Evolutionary conservation across 2,329 filamentous ascomycete species (phyloP), one percentile per base, ranked within the genome.

Genomic region (Grosmannia serpens): DNA sequence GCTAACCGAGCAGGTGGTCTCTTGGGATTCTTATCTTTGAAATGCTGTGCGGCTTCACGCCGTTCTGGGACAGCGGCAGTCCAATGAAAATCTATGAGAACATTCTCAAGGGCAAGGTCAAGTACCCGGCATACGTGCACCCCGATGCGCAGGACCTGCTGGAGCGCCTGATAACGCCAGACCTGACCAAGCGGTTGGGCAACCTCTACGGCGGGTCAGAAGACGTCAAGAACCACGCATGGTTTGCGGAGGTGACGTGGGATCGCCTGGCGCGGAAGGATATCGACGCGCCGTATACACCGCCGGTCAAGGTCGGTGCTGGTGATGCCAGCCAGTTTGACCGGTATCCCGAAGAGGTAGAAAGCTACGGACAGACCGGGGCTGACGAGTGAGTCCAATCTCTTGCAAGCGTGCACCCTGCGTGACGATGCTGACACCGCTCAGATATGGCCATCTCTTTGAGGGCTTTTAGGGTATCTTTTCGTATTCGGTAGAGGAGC

Each of bases 71-170:
- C 71, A 89, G 89, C 67, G 94, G 92, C 58, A 96, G 90, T 51
- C 92, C 94, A 3, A 95, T 99, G 84, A 96, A 96, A 75, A 99
- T 99, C 68, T 99, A 99, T 75, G 94, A 99, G 77, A 99, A 99
- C 71, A 99, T 99, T 68, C 82, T 99, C 63, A 91, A 91, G 69
- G 94, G 92, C 61, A 87, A 88, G 67, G 89, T 99, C 73, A 97
- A 96, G 75, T 99, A 97, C 71, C 94, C 94, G 57, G 87, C 89
- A 7, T 99, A 97, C 71, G 89, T 99, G 67, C 90, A 97, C 70
- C 85, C 88, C 1, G 94, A 97, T 69, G 94, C 94, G 0, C 91
- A 96, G 70, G 89, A 97, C 71, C 79, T 99, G 59, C 83, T 99
- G 41, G 87, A 94, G 68, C 88, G 91, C 66, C 80, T 99, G 66